phyloP scores from a whole-genome alignment of 768 basidiomycete species.

The Amanita subjunquillea region DNA sequence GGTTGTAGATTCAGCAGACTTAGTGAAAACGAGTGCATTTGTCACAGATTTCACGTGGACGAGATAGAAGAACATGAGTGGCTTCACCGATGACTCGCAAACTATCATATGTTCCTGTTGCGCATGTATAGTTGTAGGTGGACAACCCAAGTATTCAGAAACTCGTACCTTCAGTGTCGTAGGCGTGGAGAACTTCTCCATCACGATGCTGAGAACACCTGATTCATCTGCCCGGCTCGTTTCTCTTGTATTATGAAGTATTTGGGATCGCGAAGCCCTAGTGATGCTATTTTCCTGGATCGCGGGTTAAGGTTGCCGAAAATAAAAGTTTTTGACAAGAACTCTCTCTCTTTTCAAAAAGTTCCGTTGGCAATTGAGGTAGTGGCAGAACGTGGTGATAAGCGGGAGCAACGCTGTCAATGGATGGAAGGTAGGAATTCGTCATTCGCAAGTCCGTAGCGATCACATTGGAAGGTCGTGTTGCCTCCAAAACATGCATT shows the following conservation, averaged over 20 bases:
- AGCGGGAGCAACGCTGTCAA: constrained; percentile 57
- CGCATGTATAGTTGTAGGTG: neutral
- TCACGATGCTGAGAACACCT: constrained; percentile 42
- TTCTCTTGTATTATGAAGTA: constrained; percentile 78
- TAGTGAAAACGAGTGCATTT: constrained; percentile 91
- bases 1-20: constrained; percentile 83
- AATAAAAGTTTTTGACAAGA: constrained; percentile 94
- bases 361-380: constrained; percentile 33
- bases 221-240: constrained; percentile 20
- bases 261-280: constrained; percentile 69
- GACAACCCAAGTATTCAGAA: neutral
- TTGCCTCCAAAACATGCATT: constrained; percentile 70
- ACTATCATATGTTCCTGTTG: constrained; percentile 83
- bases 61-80: constrained; percentile 82
- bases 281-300: constrained; percentile 85
- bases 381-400: constrained; percentile 34
- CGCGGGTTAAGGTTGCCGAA: constrained; percentile 89
- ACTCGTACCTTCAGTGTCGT: constrained; percentile 53
- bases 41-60: constrained; percentile 49
- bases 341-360: constrained; percentile 44
- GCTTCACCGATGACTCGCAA: constrained; percentile 71
- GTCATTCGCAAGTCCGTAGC: neutral
- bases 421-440: constrained; percentile 11
- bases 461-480: constrained; percentile 23
- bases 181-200: constrained; percentile 80